These are phyloP conservation scores for Naganishia vaughanmartiniae DNA, from an alignment of 768 basidiomycete species.

Conservation along the genomic window DNA sequence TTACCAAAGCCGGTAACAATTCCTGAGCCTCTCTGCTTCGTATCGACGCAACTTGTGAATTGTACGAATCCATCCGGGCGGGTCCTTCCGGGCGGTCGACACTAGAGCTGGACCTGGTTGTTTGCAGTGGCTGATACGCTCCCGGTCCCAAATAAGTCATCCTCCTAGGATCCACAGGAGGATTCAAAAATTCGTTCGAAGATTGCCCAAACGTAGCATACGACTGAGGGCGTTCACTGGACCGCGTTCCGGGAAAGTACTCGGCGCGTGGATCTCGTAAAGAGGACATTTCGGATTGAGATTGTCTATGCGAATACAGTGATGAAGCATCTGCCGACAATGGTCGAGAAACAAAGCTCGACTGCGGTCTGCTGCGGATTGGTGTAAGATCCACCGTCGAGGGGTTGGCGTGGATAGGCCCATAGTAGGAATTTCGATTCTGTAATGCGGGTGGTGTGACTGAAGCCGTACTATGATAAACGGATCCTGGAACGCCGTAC, in stretches of 20 bases:
- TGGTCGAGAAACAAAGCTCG: slow-evolving; percentile 25
- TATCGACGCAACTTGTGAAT: slow-evolving; percentile 2
- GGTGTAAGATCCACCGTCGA: slow-evolving; percentile 1
- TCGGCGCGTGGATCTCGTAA: slow-evolving; percentile 20
- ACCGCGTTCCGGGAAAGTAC: background rate
- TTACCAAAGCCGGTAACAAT: background rate
- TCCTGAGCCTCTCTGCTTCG: slow-evolving; percentile 20
- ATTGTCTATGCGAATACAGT: slow-evolving; percentile 29
- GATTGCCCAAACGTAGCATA: slow-evolving; percentile 23
- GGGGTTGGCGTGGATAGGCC: background rate
- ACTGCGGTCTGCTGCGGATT: slow-evolving; percentile 12
- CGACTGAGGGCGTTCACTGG: slow-evolving; percentile 21
- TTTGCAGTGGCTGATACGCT: background rate
- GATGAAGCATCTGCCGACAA: slow-evolving; percentile 30
- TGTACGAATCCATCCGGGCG: background rate
- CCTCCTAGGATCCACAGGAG: slow-evolving; percentile 9
- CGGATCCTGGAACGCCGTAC: slow-evolving; percentile 16
- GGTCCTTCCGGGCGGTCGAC: slow-evolving; percentile 19
- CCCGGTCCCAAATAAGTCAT: slow-evolving; percentile 21
- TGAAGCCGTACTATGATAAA: slow-evolving; percentile 7
- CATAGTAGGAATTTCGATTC: slow-evolving; percentile 24
- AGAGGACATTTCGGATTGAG: slow-evolving; percentile 28
- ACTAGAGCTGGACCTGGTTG: slow-evolving; percentile 7
- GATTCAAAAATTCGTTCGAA: slow-evolving; percentile 11
- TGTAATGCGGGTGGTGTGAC: slow-evolving; percentile 16